Base-by-base conservation (phyloP, 768 basidiomycete species). In the Boletus huronensis region DNA sequence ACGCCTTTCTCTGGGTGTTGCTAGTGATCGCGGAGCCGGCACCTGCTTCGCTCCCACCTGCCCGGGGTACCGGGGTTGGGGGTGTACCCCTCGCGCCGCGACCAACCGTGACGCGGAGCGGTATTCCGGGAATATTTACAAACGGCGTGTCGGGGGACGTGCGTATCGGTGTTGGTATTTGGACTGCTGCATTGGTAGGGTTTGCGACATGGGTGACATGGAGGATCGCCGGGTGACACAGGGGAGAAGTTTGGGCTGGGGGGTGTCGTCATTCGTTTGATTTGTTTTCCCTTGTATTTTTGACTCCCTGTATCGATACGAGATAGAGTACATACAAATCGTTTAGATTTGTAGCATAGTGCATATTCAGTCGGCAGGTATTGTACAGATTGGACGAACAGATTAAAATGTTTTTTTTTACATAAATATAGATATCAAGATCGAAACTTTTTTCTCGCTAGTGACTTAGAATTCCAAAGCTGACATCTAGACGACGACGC, bases 1-100 rank as follows among this genome's bases (percentile, higher is more conserved):
- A 29, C 19, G 7, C 28, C 5, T 11, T 19, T n/a, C 39, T 54
- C 47, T 32, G 51, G 11, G 31, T 32, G 21, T 53, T 44, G 48
- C 43, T 59, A 78, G 81, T 72, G 45, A 70, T 73, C 0, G 72
- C 70, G 14, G 69, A 79, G 34, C 54, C 69, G 3, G 78, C 81
- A 3, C 79, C 78, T 5, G 70, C 73, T 7, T 66, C 64, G 10
- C 56, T 70, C 31, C 59, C 56, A 23, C 59, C 62, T 50, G 13
- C 64, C 0, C 47, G 41, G 10, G 63, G 62, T 13, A 70, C 70
- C 0, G 60, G 66, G 3, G 34, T 68, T n/a, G 64, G 62, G 5
- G 70, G 69, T 23, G 65, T 70, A 25, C 68, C 70, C 1, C 65
- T 71, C 6, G 69, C 70, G n/a, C 34, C 50, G 25, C 41, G 28